These are phyloP conservation scores for Chrysoporthe cubensis DNA, from an alignment of 2,329 filamentous ascomycete species.

Conservation along the genomic window DNA sequence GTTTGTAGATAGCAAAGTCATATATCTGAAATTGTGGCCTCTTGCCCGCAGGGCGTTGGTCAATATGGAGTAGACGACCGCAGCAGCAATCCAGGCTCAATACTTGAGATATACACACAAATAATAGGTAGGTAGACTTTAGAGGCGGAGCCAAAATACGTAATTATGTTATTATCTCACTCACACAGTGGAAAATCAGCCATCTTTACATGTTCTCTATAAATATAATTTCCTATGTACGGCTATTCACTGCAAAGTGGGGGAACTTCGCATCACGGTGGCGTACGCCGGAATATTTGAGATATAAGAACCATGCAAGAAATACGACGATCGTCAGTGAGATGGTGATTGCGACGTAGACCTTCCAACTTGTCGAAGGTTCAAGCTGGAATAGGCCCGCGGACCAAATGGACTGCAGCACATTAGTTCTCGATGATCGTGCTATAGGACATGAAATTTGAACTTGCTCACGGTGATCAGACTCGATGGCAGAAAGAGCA, in stretches of 20 bases:
- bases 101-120: too few relatives aligned
- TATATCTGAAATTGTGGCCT: background rate
- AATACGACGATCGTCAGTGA: slow-evolving; percentile 17
- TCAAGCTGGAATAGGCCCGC: slow-evolving; percentile 19
- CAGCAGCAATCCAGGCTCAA: too few relatives aligned
- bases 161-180: background rate
- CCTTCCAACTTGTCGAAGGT: slow-evolving; percentile 3
- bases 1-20: slow-evolving; percentile 7
- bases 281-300: background rate
- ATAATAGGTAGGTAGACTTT: too few relatives aligned
- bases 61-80: background rate
- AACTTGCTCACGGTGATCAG: slow-evolving; percentile 10
- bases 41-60: background rate
- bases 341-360: slow-evolving; percentile 13
- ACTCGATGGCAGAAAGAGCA: slow-evolving; percentile 18
- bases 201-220: background rate
- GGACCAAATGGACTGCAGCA: slow-evolving; percentile 16
- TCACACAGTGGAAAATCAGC: background rate
- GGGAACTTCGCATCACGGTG: background rate
- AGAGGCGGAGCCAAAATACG: background rate
- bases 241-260: slow-evolving; percentile 4
- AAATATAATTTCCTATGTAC: background rate
- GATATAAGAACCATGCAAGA: slow-evolving; percentile 15
- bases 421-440: background rate
- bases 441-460: background rate